Percentiles rank a stretch among this genome's conserved stretches.
Evolutionary conservation across 2,329 filamentous ascomycete genomes (phyloP).

Genomic region (Alternaria sp.): DNA sequence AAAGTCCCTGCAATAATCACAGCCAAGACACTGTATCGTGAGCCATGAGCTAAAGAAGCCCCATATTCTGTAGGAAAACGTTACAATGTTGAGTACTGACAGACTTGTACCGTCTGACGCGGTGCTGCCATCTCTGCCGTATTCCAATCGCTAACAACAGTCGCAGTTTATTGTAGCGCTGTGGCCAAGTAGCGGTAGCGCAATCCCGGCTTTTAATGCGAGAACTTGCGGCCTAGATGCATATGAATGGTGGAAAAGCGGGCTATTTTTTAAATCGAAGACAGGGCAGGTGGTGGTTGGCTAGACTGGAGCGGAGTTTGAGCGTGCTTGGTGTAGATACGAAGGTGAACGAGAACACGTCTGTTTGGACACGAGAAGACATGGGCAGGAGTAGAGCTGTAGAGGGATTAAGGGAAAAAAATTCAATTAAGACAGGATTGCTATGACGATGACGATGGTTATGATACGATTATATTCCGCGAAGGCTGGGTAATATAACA

Average conservation of each 20-base stretch:
- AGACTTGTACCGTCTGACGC: neutral
- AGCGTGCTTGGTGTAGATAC: too few species aligned
- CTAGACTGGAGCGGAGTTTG: too few species aligned
- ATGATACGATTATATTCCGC: neutral
- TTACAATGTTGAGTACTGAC: slow-evolving; percentile 1
- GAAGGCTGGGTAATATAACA: neutral
- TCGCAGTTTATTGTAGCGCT: neutral
- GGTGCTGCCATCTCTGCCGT: slow-evolving; percentile 2
- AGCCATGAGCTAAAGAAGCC: too few species aligned
- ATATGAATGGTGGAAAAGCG: too few species aligned
- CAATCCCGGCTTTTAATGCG: too few species aligned
- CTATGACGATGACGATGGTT: neutral
- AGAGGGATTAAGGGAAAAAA: too few species aligned
- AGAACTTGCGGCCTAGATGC: too few species aligned
- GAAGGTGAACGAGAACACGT: too few species aligned
- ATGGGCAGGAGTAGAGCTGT: too few species aligned
- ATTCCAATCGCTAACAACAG: slow-evolving; percentile 1
- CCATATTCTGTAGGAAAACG: neutral
- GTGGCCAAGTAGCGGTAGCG: neutral
- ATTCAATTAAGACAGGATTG: neutral
- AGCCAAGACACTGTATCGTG: neutral
- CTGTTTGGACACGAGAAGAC: too few species aligned
- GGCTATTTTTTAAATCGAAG: too few species aligned
- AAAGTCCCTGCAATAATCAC: neutral
- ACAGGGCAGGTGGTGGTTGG: too few species aligned